Conservation (phyloP, 208 protist species). For the Lotmaria passim region DNA sequence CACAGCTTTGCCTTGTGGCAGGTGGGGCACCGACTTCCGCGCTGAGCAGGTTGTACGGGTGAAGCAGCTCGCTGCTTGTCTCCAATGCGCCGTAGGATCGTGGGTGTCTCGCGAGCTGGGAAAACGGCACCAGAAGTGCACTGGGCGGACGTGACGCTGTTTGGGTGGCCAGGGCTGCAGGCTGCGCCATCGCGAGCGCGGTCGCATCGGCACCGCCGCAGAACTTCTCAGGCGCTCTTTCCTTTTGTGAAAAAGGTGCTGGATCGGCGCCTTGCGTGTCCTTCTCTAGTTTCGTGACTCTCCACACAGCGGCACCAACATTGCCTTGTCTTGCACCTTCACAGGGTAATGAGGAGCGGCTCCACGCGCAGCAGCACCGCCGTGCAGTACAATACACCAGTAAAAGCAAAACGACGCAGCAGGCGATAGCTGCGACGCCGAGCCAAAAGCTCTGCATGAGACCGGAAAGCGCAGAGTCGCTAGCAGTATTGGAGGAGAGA, state of each 20-base stretch:
- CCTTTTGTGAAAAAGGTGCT: too few species aligned
- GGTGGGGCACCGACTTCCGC: background rate
- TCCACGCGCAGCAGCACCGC: background rate
- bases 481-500: background rate
- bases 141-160: too few species aligned
- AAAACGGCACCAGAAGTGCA: too few species aligned
- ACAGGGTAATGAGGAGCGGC: too few species aligned
- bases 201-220: too few species aligned
- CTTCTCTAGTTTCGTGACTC: too few species aligned
- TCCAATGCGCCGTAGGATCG: background rate
- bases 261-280: too few species aligned
- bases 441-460: background rate
- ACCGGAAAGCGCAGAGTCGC: background rate
- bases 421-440: conserved; percentile 7
- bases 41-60: background rate
- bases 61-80: background rate
- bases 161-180: background rate
- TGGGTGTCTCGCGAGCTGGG: background rate
- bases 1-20: background rate
- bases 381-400: background rate
- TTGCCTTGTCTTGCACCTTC: too few species aligned
- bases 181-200: background rate
- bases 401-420: background rate
- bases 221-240: too few species aligned
- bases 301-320: too few species aligned